These are phyloP conservation scores for Abortiporus biennis DNA, from an alignment of 1,284 basidiomycete species.

Conservation along the genomic window DNA sequence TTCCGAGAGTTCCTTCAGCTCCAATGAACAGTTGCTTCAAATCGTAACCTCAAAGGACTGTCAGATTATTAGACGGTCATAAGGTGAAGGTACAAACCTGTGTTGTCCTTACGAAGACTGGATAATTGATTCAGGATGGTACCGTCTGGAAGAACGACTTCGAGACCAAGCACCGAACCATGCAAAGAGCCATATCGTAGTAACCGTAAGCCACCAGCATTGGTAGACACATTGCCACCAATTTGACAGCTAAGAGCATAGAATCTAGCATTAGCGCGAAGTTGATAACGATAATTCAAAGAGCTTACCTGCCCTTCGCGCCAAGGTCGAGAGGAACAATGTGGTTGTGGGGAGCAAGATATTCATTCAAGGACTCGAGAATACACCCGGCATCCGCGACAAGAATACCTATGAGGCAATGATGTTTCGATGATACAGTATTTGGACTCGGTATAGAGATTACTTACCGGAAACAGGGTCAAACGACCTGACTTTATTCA, in stretches of 20 bases:
- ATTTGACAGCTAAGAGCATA: constrained; percentile 77
- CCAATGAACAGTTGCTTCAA: constrained; percentile 99
- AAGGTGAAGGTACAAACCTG: constrained; percentile 74
- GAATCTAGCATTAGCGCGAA: constrained; percentile 7
- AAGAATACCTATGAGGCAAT: constrained; percentile 46
- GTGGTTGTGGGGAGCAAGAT: constrained; percentile 84
- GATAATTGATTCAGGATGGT: constrained; percentile 85
- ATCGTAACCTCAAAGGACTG: constrained; percentile 78
- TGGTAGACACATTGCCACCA: constrained; percentile 96
- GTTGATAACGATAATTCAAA: background rate
- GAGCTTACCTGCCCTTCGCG: constrained; percentile 86
- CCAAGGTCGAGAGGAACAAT: constrained; percentile 98
- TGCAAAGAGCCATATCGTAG: constrained; percentile 95
- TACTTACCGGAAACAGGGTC: constrained; percentile 82
- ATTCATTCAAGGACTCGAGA: constrained; percentile 86
- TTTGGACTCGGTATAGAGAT: constrained; percentile 5
- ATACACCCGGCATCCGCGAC: constrained; percentile 91
- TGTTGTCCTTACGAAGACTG: constrained; percentile 95
- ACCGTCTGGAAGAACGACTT: constrained; percentile 96
- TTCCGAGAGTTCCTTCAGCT: constrained; percentile 91
- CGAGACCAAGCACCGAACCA: constrained; percentile 93
- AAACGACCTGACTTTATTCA: constrained; percentile 87
- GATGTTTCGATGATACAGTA: constrained; percentile 11
- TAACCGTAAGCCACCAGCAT: constrained; percentile 93
- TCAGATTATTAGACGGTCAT: too few relatives aligned